Evolutionary conservation across 768 basidiomycete genomes (phyloP).

Genomic region (Calocera viscosa): DNA sequence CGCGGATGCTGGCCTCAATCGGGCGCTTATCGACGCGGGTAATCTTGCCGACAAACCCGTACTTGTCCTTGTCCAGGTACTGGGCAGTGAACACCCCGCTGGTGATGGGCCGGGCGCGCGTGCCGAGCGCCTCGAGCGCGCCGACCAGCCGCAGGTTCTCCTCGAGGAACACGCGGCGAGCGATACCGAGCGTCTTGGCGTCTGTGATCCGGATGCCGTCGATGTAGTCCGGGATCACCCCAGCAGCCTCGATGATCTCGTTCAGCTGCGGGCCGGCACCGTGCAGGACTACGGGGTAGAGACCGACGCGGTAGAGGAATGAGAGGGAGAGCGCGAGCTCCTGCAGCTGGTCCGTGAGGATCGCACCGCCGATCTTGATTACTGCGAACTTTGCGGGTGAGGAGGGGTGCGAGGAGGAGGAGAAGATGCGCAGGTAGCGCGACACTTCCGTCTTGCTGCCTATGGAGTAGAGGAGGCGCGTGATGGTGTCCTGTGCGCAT

Average conservation of each 20-base stretch:
- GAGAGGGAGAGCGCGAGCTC: constrained; percentile 90
- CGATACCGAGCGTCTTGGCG: constrained; percentile 85
- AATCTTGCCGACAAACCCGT: constrained; percentile 91
- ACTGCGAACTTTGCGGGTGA: constrained; percentile 93
- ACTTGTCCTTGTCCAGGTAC: constrained; percentile 89
- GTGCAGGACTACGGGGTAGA: constrained; percentile 96
- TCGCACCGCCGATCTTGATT: constrained; percentile 95
- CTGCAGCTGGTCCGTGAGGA: constrained; percentile 72
- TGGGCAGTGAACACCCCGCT: constrained; percentile 96
- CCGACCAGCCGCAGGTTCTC: constrained; percentile 92
- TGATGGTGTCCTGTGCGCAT: constrained; percentile 74
- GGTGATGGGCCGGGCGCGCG: constrained; percentile 93
- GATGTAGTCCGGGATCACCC: constrained; percentile 90
- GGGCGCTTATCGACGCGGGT: constrained; percentile 91
- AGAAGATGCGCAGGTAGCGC: constrained; percentile 95
- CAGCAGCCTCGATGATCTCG: constrained; percentile 81
- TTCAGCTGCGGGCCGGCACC: constrained; percentile 94
- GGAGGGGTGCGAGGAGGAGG: constrained; percentile 77
- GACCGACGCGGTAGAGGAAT: constrained; percentile 90
- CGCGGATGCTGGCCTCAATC: constrained; percentile 90
- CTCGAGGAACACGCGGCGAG: constrained; percentile 91
- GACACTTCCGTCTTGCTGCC: constrained; percentile 97
- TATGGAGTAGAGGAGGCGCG: constrained; percentile 88
- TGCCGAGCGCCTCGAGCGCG: constrained; percentile 87
- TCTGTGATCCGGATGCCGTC: constrained; percentile 98